These are phyloP conservation scores for Ascoidea asiatica DNA, from an alignment of 805 yeast species.

Conservation along the genomic window DNA sequence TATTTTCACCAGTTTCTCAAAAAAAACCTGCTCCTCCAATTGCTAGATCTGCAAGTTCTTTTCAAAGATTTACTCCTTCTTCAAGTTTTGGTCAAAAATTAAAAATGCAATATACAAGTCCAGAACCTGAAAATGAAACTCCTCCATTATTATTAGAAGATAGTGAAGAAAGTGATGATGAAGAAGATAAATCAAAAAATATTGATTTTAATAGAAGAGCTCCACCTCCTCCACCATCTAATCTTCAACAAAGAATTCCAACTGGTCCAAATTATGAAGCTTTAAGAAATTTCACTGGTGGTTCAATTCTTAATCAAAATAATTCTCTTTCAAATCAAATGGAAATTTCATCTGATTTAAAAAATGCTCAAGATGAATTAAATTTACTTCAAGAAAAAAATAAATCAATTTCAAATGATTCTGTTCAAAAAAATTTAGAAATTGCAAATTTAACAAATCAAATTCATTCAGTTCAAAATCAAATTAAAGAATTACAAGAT, in stretches of 20 bases:
- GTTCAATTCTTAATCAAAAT: conserved; percentile 9
- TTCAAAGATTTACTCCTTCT: conserved; percentile 56
- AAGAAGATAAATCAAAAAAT: conserved; percentile 20
- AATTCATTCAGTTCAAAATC: conserved; percentile 62
- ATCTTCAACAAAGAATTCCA: conserved; percentile 14
- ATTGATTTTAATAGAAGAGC: conserved; percentile 8
- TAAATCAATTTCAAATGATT: conserved; percentile 45
- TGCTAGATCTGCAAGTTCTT: conserved; percentile 2
- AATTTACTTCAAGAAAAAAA: neutral
- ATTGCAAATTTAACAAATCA: conserved; percentile 81
- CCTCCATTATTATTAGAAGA: conserved; percentile 21
- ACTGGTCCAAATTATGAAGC: conserved; percentile 33
- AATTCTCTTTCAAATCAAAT: conserved; percentile 8
- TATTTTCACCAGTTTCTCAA: neutral
- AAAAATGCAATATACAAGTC: conserved; percentile 19
- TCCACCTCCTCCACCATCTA: conserved; percentile 13
- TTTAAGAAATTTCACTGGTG: conserved; percentile 23
- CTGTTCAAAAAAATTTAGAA: conserved; percentile 72
- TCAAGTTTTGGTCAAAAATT: conserved; percentile 78
- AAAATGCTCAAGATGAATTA: neutral
- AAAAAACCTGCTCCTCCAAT: conserved; percentile 1
- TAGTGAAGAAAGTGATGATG: conserved; percentile 20
- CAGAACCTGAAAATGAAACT: conserved; percentile 18
- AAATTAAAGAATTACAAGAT: conserved; percentile 56
- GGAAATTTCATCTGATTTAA: conserved; percentile 11